A percentile compares a stretch with the other conserved stretches of the same genome.
phyloP scores from a whole-genome alignment of 768 basidiomycete genomes.

The Tricholoma flavovirens region DNA sequence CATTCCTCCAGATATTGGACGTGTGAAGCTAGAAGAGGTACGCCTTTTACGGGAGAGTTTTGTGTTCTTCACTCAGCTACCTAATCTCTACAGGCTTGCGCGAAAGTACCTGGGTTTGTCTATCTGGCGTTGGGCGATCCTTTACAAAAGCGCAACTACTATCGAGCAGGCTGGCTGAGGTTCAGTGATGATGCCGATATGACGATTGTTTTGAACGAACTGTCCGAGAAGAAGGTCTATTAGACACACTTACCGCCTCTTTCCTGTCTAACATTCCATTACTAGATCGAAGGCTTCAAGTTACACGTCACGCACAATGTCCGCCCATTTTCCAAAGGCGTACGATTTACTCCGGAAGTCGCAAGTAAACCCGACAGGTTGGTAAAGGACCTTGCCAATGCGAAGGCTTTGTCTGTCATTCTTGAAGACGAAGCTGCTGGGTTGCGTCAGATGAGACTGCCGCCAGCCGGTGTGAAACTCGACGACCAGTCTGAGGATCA shows the following conservation, averaged over 20 bases:
- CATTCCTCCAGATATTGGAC: slow-evolving; percentile 89
- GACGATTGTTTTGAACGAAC: slow-evolving; percentile 57
- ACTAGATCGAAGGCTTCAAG: slow-evolving; percentile 91
- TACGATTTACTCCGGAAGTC: slow-evolving; percentile 78
- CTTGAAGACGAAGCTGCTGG: slow-evolving; percentile 66
- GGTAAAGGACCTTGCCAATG: slow-evolving; percentile 74
- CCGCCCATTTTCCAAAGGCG: slow-evolving; percentile 69
- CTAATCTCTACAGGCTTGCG: slow-evolving; percentile 52
- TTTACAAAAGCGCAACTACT: slow-evolving; percentile 86
- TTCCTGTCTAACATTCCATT: slow-evolving; percentile 5
- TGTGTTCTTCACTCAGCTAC: slow-evolving; percentile 5
- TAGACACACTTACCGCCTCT: not conserved
- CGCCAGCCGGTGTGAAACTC: slow-evolving; percentile 21
- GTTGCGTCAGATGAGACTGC: slow-evolving; percentile 41
- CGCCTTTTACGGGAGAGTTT: slow-evolving; percentile 18
- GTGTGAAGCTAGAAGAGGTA: slow-evolving; percentile 87
- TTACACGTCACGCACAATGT: slow-evolving; percentile 82
- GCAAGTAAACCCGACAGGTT: slow-evolving; percentile 78
- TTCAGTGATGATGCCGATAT: slow-evolving; percentile 86
- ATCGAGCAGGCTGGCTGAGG: slow-evolving; percentile 91
- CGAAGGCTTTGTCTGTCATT: slow-evolving; percentile 61
- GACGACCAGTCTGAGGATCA: slow-evolving; percentile 25
- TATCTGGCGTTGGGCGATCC: slow-evolving; percentile 92
- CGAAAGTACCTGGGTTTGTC: slow-evolving; percentile 72
- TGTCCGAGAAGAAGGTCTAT: slow-evolving; percentile 81